Conservation (phyloP, 352 stramenopile species). For the Elongisporangium anandrum region DNA sequence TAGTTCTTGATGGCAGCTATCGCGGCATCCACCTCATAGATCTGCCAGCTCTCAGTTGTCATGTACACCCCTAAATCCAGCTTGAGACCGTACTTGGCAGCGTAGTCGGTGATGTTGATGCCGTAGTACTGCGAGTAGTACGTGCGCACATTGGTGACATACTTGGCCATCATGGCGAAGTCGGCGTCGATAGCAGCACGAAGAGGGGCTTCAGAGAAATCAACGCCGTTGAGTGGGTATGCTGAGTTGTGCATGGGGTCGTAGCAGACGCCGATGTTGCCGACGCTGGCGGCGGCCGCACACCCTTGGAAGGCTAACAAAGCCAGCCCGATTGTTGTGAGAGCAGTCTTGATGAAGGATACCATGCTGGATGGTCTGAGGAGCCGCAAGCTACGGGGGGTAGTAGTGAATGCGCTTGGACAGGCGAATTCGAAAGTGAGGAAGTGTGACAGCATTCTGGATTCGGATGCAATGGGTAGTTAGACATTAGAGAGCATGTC, state of each 20-base stretch:
- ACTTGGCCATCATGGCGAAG: conserved; percentile 22
- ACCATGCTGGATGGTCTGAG: too few relatives aligned
- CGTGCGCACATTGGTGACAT: conserved; percentile 32
- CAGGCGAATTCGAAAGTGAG: too few relatives aligned
- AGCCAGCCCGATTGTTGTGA: too few relatives aligned
- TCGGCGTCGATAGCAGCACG: conserved; percentile 30
- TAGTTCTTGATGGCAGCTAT: conserved; percentile 22
- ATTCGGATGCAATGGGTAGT: too few relatives aligned
- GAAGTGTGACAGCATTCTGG: too few relatives aligned
- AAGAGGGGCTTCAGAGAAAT: conserved; percentile 10
- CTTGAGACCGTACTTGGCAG: conserved; percentile 29
- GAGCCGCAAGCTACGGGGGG: too few relatives aligned
- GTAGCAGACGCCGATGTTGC: conserved; percentile 44
- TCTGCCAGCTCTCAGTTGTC: conserved; percentile 21
- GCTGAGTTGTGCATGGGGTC: conserved; percentile 67
- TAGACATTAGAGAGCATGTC: too few relatives aligned
- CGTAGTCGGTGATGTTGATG: conserved; percentile 25
- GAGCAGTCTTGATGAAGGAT: too few relatives aligned
- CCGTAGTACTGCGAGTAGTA: conserved; percentile 33
- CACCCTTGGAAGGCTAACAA: too few relatives aligned
- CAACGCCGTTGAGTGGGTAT: conserved; percentile 29
- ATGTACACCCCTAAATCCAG: conserved; percentile 34
- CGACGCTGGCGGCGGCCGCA: too few relatives aligned
- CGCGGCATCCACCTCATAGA: conserved; percentile 20
- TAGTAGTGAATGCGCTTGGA: too few relatives aligned